Evolutionary conservation across 139 green algal genomes (phyloP).

Genomic region (Monoraphidium neglectum): DNA sequence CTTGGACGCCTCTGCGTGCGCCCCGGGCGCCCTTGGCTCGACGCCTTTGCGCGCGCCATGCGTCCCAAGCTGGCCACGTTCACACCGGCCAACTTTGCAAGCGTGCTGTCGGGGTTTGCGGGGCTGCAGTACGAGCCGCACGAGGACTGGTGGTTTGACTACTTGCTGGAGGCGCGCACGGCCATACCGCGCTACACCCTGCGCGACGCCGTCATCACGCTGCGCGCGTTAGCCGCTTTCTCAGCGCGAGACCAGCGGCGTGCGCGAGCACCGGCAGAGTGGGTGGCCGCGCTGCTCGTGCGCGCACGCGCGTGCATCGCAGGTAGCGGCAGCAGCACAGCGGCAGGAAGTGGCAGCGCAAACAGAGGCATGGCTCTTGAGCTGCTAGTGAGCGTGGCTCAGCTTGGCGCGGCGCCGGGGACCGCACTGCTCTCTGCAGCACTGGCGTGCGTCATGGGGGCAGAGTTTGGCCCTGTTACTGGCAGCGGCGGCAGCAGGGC

Average conservation of each 20-base stretch:
- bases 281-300: slow-evolving; percentile 7
- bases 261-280: not conserved
- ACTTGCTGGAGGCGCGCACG: not conserved
- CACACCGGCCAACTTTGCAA: not conserved
- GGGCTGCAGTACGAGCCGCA: slow-evolving; percentile 7
- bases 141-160: slow-evolving; percentile 26
- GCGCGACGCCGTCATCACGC: slow-evolving; percentile 2
- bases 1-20: slow-evolving; percentile 4
- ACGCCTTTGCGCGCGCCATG: not conserved
- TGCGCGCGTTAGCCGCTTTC: slow-evolving; percentile 1
- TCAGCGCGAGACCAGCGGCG: not conserved
- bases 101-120: slow-evolving; percentile 3
- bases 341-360: not conserved
- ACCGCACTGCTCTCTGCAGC: not conserved
- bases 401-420: slow-evolving; percentile 14
- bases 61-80: slow-evolving; percentile 6
- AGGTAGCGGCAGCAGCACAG: not conserved
- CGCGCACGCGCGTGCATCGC: not conserved
- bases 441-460: not conserved
- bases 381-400: slow-evolving; percentile 9
- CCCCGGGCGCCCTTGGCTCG: slow-evolving; percentile 5
- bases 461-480: too few species aligned
- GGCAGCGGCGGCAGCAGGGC: too few species aligned
- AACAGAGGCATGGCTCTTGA: not conserved
- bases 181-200: not conserved